A percentile compares a stretch with the other conserved stretches of the same genome.
phyloP scores from a whole-genome alignment of 2,329 filamentous ascomycete species.

The Zalaria obscura region DNA sequence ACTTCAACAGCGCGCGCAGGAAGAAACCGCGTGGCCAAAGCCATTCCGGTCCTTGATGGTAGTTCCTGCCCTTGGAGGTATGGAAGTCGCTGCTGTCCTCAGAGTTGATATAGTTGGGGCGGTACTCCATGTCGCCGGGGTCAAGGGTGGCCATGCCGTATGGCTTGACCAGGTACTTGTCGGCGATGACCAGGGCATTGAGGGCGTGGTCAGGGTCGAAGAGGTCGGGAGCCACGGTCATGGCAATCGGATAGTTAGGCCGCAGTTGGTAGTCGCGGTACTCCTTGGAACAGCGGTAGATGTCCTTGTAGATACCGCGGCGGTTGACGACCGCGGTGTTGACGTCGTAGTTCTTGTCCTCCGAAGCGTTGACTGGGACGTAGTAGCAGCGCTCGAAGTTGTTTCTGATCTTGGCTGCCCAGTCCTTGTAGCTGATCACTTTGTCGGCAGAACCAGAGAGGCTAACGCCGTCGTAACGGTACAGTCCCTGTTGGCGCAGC shows the following conservation, averaged over 20 bases:
- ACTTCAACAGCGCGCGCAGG: conserved; percentile 77
- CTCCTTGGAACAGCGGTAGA: conserved; percentile 86
- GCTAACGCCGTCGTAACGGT: conserved; percentile 59
- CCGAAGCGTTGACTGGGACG: conserved; percentile 52
- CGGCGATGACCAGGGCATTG: conserved; percentile 63
- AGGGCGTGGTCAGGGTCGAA: conserved; percentile 71
- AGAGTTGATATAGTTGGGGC: conserved; percentile 86
- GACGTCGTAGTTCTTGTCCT: conserved; percentile 68
- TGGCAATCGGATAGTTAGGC: conserved; percentile 86
- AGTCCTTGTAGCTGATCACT: conserved; percentile 56
- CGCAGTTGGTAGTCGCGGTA: conserved; percentile 97
- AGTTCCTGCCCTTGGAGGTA: conserved; percentile 88
- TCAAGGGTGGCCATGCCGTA: conserved; percentile 94
- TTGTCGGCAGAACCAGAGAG: conserved; percentile 19
- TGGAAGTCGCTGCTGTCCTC: conserved; percentile 86
- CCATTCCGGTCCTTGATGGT: conserved; percentile 98
- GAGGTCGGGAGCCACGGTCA: conserved; percentile 81
- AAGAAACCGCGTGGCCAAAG: conserved; percentile 96
- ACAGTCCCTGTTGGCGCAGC: conserved; percentile 54
- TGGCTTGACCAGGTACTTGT: conserved; percentile 67
- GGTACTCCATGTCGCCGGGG: conserved; percentile 82
- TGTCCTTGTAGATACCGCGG: conserved; percentile 93
- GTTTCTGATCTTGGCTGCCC: conserved; percentile 64
- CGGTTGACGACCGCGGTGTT: conserved; percentile 71
- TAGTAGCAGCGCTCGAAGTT: conserved; percentile 94